Evolutionary conservation across 768 basidiomycete species (phyloP).

Genomic region (Pulveroboletus ravenelii): DNA sequence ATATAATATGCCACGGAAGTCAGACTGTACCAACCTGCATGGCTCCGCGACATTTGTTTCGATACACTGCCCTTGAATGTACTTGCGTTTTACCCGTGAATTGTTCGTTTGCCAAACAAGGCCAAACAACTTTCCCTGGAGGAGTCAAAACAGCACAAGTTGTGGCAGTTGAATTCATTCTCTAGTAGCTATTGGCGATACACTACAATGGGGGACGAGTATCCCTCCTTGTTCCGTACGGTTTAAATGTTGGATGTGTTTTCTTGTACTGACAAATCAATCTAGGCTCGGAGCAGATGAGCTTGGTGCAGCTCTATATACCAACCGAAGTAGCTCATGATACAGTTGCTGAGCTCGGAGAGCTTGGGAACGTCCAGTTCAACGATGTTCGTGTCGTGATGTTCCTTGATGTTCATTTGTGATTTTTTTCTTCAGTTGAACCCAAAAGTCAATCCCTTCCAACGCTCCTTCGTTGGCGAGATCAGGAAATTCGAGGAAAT

Average conservation of each 20-base stretch:
- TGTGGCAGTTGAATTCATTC: not conserved
- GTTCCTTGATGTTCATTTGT: conserved; percentile 2
- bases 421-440: conserved; percentile 59
- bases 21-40: not conserved
- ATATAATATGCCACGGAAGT: no score
- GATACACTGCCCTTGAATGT: not conserved
- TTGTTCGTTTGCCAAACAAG: conserved; percentile 15
- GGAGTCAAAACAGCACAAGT: not conserved
- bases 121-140: conserved; percentile 15
- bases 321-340: conserved; percentile 98
- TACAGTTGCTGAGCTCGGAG: conserved; percentile 91
- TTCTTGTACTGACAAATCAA: conserved; percentile 4
- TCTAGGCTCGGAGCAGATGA: conserved; percentile 95
- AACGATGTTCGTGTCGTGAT: conserved; percentile 71
- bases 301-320: conserved; percentile 93
- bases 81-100: not conserved
- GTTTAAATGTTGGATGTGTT: not conserved
- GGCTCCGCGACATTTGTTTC: not conserved
- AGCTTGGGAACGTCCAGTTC: conserved; percentile 94
- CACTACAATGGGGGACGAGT: conserved; percentile 63
- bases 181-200: not conserved
- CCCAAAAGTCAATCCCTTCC: conserved; percentile 92
- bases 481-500: conserved; percentile 95
- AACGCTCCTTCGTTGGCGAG: conserved; percentile 95
- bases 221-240: conserved; percentile 79